Base-by-base conservation (phyloP, 441 rosid genomes). In the Gossypium schwendimanii region DNA sequence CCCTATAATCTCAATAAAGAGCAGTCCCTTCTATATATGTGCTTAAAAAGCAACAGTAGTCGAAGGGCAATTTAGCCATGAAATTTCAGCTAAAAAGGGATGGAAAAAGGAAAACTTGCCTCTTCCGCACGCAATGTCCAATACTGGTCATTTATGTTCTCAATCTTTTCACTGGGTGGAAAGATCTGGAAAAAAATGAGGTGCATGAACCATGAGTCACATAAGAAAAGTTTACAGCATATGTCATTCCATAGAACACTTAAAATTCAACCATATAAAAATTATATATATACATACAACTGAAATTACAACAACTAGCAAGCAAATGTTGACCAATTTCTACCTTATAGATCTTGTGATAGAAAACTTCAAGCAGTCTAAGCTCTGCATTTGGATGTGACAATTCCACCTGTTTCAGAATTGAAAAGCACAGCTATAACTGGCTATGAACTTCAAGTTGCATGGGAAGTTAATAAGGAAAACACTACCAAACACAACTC, bases 331-430 rank as follows among this genome's bases (percentile, higher is more conserved):
- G 62, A 60, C 36, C 20, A 39, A 50, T 18, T 36, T 50, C 65
- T 79, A 89, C 94, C 94, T 87, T 89, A 74, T 83, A 89, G 50
- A 89, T 89, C 80, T 86, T 89, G 83, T 87, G 88, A 82, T 85
- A 80, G 77, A 84, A 85, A 68, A 89, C 87, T 80, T 87, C 90
- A 55, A 89, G 87, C 78, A 89, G 74, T 79, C 90, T 87, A 74
- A 89, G 86, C 72, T 89, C 89, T 6, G 89, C 84, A 76, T 80
- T 81, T 3, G 91, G 89, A 80, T 82, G 84, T 12, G 91, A 87
- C 69, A 89, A 79, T 77, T 89, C 94, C 63, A 87, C 94, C 94
- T 89, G 88, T 62, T 69, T 53, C 61, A 66, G 28, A 24, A 58
- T 18, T 11, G 3, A 44, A 55, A 63, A 62, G 41, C 39, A 47